Percentiles rank a stretch among this genome's conserved stretches.
Evolutionary conservation across 495 filamentous ascomycete genomes (phyloP).

Genomic region (Cercophora scortea): DNA sequence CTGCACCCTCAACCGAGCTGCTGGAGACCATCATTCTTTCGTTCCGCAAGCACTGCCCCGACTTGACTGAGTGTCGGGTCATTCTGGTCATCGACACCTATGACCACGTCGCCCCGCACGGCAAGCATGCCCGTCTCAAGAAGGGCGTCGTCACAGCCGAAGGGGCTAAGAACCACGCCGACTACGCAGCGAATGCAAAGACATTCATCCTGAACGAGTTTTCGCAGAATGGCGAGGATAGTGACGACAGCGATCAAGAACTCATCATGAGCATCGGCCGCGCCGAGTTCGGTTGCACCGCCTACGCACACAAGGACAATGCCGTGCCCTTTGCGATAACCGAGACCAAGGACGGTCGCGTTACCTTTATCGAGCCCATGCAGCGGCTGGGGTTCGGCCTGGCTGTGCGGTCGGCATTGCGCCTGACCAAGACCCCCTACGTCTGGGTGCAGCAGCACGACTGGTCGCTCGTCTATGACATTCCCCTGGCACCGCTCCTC

Average conservation of each 20-base stretch:
- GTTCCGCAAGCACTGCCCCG: slow-evolving; percentile 28
- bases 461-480: slow-evolving; percentile 33
- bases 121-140: slow-evolving; percentile 26
- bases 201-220: slow-evolving; percentile 27
- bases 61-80: slow-evolving; percentile 25
- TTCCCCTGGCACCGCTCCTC: slow-evolving; percentile 28
- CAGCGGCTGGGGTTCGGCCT: slow-evolving; percentile 38
- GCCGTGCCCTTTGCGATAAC: slow-evolving; percentile 25
- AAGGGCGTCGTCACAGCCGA: slow-evolving; percentile 37
- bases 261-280: slow-evolving; percentile 11
- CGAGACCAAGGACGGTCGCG: slow-evolving; percentile 22
- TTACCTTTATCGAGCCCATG: slow-evolving; percentile 34
- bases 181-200: slow-evolving; percentile 36
- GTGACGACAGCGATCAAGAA: background rate
- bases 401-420: slow-evolving; percentile 35
- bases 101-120: slow-evolving; percentile 26
- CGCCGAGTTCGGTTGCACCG: slow-evolving; percentile 34
- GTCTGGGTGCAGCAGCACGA: slow-evolving; percentile 46
- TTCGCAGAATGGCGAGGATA: background rate
- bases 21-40: slow-evolving; percentile 28
- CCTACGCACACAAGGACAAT: slow-evolving; percentile 22
- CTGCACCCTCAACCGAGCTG: slow-evolving; percentile 38
- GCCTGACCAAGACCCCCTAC: slow-evolving; percentile 33
- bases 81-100: slow-evolving; percentile 40
- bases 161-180: slow-evolving; percentile 23